Base-by-base conservation (phyloP, 2,329 filamentous ascomycete genomes). In the Curvularia eragrostidis region DNA sequence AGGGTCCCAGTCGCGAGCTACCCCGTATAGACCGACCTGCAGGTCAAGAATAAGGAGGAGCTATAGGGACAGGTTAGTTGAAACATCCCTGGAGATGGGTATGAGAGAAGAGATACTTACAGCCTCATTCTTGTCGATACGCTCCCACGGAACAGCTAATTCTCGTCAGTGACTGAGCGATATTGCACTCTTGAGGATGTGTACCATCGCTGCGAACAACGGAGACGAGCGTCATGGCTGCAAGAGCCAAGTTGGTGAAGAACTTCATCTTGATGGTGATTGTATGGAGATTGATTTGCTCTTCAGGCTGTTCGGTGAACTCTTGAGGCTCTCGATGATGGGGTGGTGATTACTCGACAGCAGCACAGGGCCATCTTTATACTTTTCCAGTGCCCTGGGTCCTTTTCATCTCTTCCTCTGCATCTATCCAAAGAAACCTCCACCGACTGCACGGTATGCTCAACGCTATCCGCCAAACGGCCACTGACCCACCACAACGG, bases 1-100 rank as follows among this genome's bases (percentile, higher is more conserved):
- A 12, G 86, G 79, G 55, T 88, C 83, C 69, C 84, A 91, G 77
- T 93, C 90, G 38, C 88, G 84, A 36, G 87, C 87, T 5, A 85
- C 66, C 43, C 78, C 76, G 70, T 82, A 86, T 41, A 88, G 81
- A 24, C 86, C 86, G 59, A 85, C 81, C 70, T 88, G 85, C 54
- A 86, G 77, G 65, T 88, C 86, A 39, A 88, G 79, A 47, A 88
- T 82, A 23, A 88, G 72, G 48, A 88, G 82, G 34, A 83, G 73
- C 81, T 84, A 21, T 15, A 38, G 56, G 38, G 52, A 36, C 12
- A 42, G 2, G 34, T 59, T 34, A 58, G 52, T 48, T 8, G 23
- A 9, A 2, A 18, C 9, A 21, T 7, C 15, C n/a, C n/a, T 15
- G 24, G 10, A 19, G 13, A n/a, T 15, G 3, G n/a, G 32, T 38